Conservation (phyloP, 2,329 filamentous ascomycete species). For the Pyricularia pennisetigena region DNA sequence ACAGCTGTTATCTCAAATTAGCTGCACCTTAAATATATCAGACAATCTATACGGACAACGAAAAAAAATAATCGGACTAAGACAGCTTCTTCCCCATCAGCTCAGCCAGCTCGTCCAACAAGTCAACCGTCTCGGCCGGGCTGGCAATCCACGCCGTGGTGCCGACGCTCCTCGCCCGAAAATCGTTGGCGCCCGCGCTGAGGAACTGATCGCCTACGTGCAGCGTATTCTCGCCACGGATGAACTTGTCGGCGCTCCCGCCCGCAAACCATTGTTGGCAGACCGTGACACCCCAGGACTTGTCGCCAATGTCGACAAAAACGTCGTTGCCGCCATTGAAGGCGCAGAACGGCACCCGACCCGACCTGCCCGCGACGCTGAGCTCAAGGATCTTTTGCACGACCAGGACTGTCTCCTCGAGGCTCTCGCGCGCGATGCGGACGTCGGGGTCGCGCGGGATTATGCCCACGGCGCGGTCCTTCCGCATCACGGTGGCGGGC, state of each 20-base stretch:
- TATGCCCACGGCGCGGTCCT: slow-evolving; percentile 78
- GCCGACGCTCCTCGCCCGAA: slow-evolving; percentile 84
- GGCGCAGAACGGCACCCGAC: slow-evolving; percentile 75
- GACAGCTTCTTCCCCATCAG: slow-evolving; percentile 39
- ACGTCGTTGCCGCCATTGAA: slow-evolving; percentile 98
- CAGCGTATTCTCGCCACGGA: slow-evolving; percentile 69
- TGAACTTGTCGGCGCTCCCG: slow-evolving; percentile 22
- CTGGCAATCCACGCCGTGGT: slow-evolving; percentile 97
- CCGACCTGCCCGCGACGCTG: slow-evolving; percentile 50
- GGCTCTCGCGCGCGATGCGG: slow-evolving; percentile 67
- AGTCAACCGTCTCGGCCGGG: slow-evolving; percentile 77
- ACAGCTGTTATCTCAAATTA: neutral
- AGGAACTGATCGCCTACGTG: slow-evolving; percentile 97
- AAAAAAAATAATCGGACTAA: slow-evolving; percentile 6
- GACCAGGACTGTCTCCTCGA: slow-evolving; percentile 92
- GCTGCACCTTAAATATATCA: neutral
- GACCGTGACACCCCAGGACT: slow-evolving; percentile 87
- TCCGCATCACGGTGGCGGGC: slow-evolving; percentile 71
- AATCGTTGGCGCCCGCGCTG: slow-evolving; percentile 91
- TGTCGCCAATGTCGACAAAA: slow-evolving; percentile 97
- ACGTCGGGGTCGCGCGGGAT: slow-evolving; percentile 33
- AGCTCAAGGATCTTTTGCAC: slow-evolving; percentile 89
- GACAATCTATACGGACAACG: neutral
- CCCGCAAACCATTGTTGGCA: slow-evolving; percentile 85
- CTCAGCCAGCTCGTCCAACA: slow-evolving; percentile 72